These are phyloP conservation scores for Fusarium sp. DNA, from an alignment of 2,329 filamentous ascomycete species.

Conservation along the genomic window DNA sequence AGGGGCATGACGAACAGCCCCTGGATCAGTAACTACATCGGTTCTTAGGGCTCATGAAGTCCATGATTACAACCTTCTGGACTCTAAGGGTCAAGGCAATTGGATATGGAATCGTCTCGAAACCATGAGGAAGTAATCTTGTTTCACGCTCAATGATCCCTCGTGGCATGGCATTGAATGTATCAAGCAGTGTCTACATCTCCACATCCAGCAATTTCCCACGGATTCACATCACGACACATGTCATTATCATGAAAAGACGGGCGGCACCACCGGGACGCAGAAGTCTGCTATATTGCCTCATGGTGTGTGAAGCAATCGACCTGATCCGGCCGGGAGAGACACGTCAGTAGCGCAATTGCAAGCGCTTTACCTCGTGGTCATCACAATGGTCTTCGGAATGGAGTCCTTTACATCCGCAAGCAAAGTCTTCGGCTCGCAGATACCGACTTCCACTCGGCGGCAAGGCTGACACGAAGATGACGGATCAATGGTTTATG, in stretches of 20 bases:
- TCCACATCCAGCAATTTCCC: not conserved
- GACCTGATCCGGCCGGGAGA: not conserved
- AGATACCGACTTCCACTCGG: not conserved
- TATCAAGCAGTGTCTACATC: not conserved
- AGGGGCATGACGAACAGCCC: not conserved
- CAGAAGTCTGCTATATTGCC: not conserved
- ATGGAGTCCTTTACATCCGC: not conserved
- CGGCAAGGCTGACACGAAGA: not conserved
- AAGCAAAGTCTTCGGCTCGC: not conserved
- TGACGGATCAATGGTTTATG: not conserved
- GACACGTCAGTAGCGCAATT: not conserved
- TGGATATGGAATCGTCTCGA: not conserved
- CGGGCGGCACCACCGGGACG: not conserved
- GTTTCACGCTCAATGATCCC: not conserved
- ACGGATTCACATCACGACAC: not conserved
- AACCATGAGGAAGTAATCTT: not conserved
- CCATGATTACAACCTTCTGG: not conserved
- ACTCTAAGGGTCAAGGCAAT: not conserved
- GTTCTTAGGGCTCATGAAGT: not conserved
- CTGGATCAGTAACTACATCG: not conserved
- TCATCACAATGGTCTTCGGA: not conserved
- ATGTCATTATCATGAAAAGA: not conserved
- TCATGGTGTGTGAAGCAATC: not conserved
- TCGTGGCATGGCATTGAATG: not conserved
- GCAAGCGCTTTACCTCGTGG: not conserved